Percentiles rank a stretch among this genome's conserved stretches.
Evolutionary conservation across 306 rosid genomes (phyloP).

Genomic region (Rosa rugosa): DNA sequence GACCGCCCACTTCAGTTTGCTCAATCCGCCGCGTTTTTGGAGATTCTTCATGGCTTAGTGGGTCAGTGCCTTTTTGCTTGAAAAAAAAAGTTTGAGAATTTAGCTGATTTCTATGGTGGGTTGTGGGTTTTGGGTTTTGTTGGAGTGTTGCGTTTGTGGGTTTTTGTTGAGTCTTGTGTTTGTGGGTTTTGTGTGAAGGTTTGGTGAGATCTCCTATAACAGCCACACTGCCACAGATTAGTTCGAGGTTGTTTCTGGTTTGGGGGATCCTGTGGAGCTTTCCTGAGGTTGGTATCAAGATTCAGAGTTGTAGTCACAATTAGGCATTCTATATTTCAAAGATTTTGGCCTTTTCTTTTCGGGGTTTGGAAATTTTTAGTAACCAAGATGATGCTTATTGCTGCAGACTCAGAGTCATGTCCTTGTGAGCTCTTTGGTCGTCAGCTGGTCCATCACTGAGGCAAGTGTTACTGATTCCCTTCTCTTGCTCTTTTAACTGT

Average conservation of each 20-base stretch:
- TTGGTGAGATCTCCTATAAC: conserved; percentile 80
- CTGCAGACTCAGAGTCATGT: conserved; percentile 55
- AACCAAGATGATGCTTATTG: conserved; percentile 19
- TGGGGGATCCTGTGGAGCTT: conserved; percentile 94
- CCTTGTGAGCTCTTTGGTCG: conserved; percentile 64
- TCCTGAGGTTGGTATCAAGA: conserved; percentile 55
- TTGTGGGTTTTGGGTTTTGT: neutral
- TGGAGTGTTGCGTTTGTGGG: neutral
- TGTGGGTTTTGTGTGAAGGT: conserved; percentile 39
- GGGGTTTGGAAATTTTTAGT: conserved; percentile 1
- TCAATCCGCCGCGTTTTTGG: conserved; percentile 79
- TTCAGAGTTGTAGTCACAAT: neutral
- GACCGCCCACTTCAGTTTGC: conserved; percentile 65
- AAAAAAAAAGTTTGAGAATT: neutral
- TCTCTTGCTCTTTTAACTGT: conserved; percentile 11
- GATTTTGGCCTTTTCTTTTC: neutral
- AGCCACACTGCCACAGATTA: conserved; percentile 82
- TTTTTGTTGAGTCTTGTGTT: conserved; percentile 3
- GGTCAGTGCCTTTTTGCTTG: conserved; percentile 54
- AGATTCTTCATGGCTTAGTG: conserved; percentile 85
- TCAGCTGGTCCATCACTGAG: conserved; percentile 89
- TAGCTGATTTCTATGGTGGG: neutral
- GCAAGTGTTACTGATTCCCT: conserved; percentile 43
- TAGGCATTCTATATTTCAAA: neutral
- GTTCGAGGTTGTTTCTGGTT: conserved; percentile 65